Base-by-base conservation (phyloP, 2,329 filamentous ascomycete genomes). In the Aspergillus fischeri region DNA sequence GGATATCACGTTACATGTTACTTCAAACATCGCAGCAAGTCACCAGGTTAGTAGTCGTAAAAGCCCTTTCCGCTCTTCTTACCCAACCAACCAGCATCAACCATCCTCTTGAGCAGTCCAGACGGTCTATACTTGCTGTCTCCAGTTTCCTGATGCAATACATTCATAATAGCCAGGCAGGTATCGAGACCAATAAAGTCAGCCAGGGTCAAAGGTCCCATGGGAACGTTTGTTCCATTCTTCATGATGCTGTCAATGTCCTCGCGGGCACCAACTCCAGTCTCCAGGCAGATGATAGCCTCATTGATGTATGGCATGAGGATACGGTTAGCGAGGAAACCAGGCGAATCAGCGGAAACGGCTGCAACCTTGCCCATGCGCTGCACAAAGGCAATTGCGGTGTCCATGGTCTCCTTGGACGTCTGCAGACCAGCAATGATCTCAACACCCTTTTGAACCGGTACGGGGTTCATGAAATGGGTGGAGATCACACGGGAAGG, bases 281-380 rank as follows among this genome's bases (percentile, higher is more conserved):
- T 97, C 78, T 99, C 94, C 14, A 99, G 81, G 75, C 94, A 99
- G 63, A 96, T 93, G 65, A 99, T 82, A 8, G 95, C 94, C 78
- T 99, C 94, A 73, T 99, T 99, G 80, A 99, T 97, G 73, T 99
- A 99, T 0, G 94, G 94, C 94, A 99, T 99, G 58, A 99, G 79
- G 60, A 99, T 99, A 9, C 94, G 84, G 75, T 99, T 99, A 32
- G 94, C 94, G 25, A 99, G 81, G 80, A 99, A 99, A 1, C 94
- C 94, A 0, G 94, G 94, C 0, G 90, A 86, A 75, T 99, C 94
- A 17, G 90, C 90, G 14, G 91, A 96, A 29, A 90, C 84, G 3
- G 92, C 95, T 0, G 92, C 80, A 53, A 97, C 83, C 79, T 99
- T 99, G 68, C 92, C 93, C 90, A 99, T 96, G 59, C 86, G 86